Conservation (phyloP, 495 filamentous ascomycete species). For the Evansstolkia leycettana region DNA sequence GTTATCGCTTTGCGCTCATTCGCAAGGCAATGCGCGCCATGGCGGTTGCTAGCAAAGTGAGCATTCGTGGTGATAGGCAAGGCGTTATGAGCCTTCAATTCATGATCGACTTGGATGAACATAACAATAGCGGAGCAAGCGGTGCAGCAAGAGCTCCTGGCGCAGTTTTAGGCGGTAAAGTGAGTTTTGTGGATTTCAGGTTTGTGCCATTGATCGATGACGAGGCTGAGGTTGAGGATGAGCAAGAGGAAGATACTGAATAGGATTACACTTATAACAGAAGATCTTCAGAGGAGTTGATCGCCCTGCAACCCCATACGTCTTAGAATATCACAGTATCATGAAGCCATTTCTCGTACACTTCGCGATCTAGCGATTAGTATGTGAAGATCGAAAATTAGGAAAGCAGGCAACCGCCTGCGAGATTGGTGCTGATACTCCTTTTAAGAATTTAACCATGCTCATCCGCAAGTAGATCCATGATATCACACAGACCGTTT, state of each 20-base stretch:
- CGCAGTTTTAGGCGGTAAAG: constrained; percentile 12
- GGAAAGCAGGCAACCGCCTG: no score
- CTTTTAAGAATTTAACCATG: no score
- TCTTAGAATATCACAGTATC: no score
- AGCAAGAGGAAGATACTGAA: neutral
- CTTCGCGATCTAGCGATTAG: no score
- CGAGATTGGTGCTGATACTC: no score
- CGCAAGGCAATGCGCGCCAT: constrained; percentile 77
- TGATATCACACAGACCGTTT: no score
- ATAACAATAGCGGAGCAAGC: constrained; percentile 14
- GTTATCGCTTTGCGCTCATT: constrained; percentile 75
- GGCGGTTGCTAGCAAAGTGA: constrained; percentile 84
- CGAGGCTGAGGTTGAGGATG: constrained; percentile 36
- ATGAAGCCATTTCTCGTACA: no score
- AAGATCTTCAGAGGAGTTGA: no score
- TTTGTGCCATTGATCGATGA: constrained; percentile 60
- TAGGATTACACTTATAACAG: neutral
- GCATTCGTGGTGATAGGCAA: constrained; percentile 71
- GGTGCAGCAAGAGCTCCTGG: constrained; percentile 9
- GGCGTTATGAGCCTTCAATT: constrained; percentile 93
- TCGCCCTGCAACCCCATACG: no score
- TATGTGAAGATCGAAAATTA: no score
- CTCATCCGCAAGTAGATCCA: no score
- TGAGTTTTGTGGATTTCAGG: constrained; percentile 68
- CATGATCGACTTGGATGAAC: constrained; percentile 67